These are phyloP conservation scores for Sisymbrium irio DNA, from an alignment of 345 rosid species.

Conservation along the genomic window DNA sequence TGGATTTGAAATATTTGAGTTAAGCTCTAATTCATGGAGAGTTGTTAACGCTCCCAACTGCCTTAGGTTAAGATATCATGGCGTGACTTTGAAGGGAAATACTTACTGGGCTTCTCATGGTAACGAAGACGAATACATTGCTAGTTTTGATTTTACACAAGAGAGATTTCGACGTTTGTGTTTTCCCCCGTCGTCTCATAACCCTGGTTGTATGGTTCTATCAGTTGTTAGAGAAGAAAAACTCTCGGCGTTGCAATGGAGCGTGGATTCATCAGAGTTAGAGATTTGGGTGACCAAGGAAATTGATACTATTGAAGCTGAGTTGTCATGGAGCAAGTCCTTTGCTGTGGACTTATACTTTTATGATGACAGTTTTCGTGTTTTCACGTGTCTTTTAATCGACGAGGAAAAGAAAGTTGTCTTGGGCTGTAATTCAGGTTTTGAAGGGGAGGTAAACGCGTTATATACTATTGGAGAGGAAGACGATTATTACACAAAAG, in stretches of 20 bases:
- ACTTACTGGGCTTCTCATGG: background rate
- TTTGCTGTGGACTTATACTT: background rate
- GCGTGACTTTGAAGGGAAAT: background rate
- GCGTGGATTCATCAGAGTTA: fast-evolving
- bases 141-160: slow-evolving; percentile 1
- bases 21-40: slow-evolving; percentile 12
- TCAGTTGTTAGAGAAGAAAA: background rate
- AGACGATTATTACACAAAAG: background rate
- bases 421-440: background rate
- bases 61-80: background rate
- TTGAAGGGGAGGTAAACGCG: background rate
- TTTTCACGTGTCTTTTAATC: background rate
- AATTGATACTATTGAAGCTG: background rate
- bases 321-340: background rate
- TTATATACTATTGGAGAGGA: background rate
- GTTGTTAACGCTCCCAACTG: background rate
- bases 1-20: background rate
- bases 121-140: background rate
- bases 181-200: no score
- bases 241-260: background rate
- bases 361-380: no score
- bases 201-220: background rate
- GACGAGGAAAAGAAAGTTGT: background rate
- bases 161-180: background rate
- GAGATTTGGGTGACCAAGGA: background rate